Base-by-base conservation (phyloP, 768 basidiomycete genomes). In the Termitomyces titanicus region DNA sequence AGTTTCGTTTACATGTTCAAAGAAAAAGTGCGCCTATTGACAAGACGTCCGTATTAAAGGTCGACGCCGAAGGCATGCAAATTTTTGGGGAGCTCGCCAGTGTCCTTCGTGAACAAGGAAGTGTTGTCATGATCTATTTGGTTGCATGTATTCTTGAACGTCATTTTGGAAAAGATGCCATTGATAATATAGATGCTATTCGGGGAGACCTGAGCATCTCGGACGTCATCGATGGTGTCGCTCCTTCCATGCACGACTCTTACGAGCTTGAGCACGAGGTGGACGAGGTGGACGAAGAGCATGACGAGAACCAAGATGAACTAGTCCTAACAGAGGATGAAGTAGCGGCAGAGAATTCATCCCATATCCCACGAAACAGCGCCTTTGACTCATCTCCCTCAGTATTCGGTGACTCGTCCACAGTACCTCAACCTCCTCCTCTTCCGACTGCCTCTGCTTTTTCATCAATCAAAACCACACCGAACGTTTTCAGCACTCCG, bases 61-160 rank as follows among this genome's bases (percentile, higher is more conserved):
- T 94, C 61, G 85, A 88, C 47, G 70, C 59, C 0, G 79, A 83
- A 54, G 87, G 75, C 12, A 88, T 91, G 86, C 68, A 76, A 27
- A 84, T 89, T 34, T 91, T 88, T 59, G 76, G 75, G 1, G 75
- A 84, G 54, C 75, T 92, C 10, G 87, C 82, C 0, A 66, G 64
- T 5, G 80, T 84, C 25, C 77, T 92, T 24, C 79, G 84, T 54
- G 79, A 86, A 40, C 79, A 89, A 61, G 85, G 85, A 39, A 82
- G 79, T 50, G 70, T 76, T 20, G 77, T 84, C 13, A 89, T 92
- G 80, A 88, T 92, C 2, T 97, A 89, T 64, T 82, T 98, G 24
- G 83, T 97, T 24, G 92, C 90, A 0, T 97, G 94, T 65, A 82
- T 98, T 45, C 74, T 94, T 42, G 92, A 96, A 67, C 74, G 86